Base-by-base conservation (phyloP, 2,329 filamentous ascomycete genomes). In the Hymenoscyphus scutula region DNA sequence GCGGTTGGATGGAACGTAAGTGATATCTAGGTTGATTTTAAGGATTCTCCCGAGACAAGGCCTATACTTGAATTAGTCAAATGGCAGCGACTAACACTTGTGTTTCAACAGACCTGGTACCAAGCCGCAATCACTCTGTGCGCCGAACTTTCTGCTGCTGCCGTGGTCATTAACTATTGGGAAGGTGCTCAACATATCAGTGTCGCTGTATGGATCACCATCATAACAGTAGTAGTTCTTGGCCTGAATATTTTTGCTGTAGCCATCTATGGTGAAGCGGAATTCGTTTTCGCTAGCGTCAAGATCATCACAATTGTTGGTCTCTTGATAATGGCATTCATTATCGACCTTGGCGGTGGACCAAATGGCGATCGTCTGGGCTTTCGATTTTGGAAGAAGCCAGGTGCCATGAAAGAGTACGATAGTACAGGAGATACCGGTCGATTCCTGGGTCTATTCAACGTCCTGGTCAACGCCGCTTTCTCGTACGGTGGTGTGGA, bases 321-420 rank as follows among this genome's bases (percentile, higher is more conserved):
- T 19, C 78, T 87, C 58, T 80, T 86, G 71, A 79, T 87, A 58
- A 81, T 87, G 65, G 83, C 70, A 10, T 65, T 75, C 19, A 66
- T 74, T 45, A 64, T 75, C 51, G 68, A 71, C 69, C 79, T 88
- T 1, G 86, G 87, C 27, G 86, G 86, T 59, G 79, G 85, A 5
- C 82, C 85, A 0, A 83, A 83, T 7, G 80, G 80, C 0, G 79
- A 82, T 19, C 77, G 83, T 5, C 79, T 86, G 58, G 88, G 89
- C 1, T 91, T 91, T 73, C 76, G 79, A 23, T 90, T 89, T 75
- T 92, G 89, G 89, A 82, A 79, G 54, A 34, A 61, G 41, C 63
- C 63, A 19, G 63, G 77, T 27, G 71, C 74, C 6, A 74, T 75
- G 70, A 71, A 69, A 23, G 67, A 68, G 45, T 85, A 82, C 68